Conservation (phyloP, 306 rosid species). For the Rosa chinensis region DNA sequence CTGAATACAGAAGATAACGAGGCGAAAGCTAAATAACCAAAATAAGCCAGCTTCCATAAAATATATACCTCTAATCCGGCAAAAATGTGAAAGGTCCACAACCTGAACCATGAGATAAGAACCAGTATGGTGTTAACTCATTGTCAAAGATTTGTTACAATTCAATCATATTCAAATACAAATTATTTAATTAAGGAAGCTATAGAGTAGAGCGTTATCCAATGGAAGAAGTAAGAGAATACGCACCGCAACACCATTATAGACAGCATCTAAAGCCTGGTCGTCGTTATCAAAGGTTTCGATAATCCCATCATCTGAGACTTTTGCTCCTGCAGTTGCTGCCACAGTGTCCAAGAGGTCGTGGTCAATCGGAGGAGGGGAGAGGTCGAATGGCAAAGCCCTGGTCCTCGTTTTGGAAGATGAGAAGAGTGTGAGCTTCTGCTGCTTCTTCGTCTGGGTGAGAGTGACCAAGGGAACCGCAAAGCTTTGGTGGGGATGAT, state of each 20-base stretch:
- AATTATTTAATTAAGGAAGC: not conserved
- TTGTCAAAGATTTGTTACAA: not conserved
- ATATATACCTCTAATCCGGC: conserved; percentile 87
- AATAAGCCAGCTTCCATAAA: too few relatives aligned
- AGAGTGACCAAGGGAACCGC: conserved; percentile 12
- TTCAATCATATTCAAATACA: too few relatives aligned
- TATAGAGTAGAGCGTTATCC: not conserved
- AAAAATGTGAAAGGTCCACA: conserved; percentile 93
- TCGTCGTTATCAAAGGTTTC: conserved; percentile 78
- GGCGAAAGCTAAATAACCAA: too few relatives aligned
- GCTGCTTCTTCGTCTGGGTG: not conserved
- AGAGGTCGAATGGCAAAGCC: conserved; percentile 63
- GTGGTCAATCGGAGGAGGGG: conserved; percentile 92
- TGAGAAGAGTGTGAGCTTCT: conserved; percentile 4
- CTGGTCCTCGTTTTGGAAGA: not conserved
- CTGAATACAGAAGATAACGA: not conserved
- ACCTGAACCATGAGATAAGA: conserved; percentile 45
- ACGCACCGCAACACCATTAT: conserved; percentile 67
- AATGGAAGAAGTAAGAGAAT: not conserved
- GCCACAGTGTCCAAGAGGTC: conserved; percentile 65
- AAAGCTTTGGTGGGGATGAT: conserved; percentile 18
- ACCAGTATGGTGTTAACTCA: not conserved
- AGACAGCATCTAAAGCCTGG: conserved; percentile 64
- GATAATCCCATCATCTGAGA: conserved; percentile 63
- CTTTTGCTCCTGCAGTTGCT: conserved; percentile 49